Conservation (phyloP, 805 yeast genomes). For the Zygotorulaspora sp. region DNA sequence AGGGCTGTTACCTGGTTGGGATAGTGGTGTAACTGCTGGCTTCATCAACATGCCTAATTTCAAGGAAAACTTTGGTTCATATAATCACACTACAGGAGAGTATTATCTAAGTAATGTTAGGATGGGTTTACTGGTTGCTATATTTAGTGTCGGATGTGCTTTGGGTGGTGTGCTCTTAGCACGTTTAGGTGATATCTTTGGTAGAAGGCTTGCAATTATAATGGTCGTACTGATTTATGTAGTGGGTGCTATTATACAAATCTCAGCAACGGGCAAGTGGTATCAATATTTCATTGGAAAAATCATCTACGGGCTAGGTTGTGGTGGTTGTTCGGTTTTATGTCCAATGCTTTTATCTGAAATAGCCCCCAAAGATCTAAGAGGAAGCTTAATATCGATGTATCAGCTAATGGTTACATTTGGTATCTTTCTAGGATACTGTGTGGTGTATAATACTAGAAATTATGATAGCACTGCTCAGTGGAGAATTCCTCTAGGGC, state of each 20-base stretch:
- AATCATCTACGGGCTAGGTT: slow-evolving; percentile 67
- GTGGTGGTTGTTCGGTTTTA: slow-evolving; percentile 71
- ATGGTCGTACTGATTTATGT: slow-evolving; percentile 57
- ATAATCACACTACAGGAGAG: slow-evolving; percentile 21
- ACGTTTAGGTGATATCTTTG: slow-evolving; percentile 55
- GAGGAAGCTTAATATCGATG: slow-evolving; percentile 68
- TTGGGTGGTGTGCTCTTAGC: slow-evolving; percentile 61
- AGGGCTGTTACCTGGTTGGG: slow-evolving; percentile 65
- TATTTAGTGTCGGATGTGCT: slow-evolving; percentile 72
- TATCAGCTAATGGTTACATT: slow-evolving; percentile 68
- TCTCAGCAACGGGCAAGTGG: slow-evolving; percentile 52
- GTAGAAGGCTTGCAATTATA: slow-evolving; percentile 62
- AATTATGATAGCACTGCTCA: slow-evolving; percentile 42
- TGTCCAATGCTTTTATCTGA: slow-evolving; percentile 65
- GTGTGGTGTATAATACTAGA: slow-evolving; percentile 58
- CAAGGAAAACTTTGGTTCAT: slow-evolving; percentile 49
- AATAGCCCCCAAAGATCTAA: slow-evolving; percentile 39
- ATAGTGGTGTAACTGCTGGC: slow-evolving; percentile 72
- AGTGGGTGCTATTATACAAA: slow-evolving; percentile 64
- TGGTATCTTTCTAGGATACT: slow-evolving; percentile 74
- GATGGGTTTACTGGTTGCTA: slow-evolving; percentile 53
- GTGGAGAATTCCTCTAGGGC: slow-evolving; percentile 72
- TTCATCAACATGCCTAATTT: slow-evolving; percentile 56
- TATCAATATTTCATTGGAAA: slow-evolving; percentile 69
- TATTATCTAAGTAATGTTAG: slow-evolving; percentile 47